Percentiles rank a stretch among this genome's conserved stretches.
These are phyloP conservation scores for Hygrophorus russula DNA, from an alignment of 768 basidiomycete genomes.

Conservation along the genomic window DNA sequence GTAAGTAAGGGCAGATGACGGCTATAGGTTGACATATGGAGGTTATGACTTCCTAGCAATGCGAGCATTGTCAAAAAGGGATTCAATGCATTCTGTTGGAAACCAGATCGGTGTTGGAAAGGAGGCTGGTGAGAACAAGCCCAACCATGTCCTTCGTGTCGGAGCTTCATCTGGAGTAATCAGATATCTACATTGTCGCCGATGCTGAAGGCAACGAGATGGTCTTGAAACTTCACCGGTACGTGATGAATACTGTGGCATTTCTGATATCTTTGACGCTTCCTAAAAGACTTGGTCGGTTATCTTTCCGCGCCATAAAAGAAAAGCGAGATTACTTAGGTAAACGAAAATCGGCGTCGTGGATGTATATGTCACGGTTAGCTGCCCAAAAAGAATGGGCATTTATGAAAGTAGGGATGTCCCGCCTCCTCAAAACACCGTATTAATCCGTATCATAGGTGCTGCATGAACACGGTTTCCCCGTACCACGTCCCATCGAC, in stretches of 20 bases:
- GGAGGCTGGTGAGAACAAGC: constrained; percentile 66
- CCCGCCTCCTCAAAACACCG: background rate
- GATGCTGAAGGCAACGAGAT: constrained; percentile 76
- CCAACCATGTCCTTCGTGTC: background rate
- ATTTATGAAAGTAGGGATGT: constrained; percentile 79
- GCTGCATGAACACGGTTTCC: constrained; percentile 83
- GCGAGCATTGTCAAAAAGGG: constrained; percentile 83
- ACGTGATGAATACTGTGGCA: constrained; percentile 8
- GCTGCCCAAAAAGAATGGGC: constrained; percentile 97
- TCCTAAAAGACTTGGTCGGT: constrained; percentile 74
- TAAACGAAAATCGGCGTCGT: constrained; percentile 89
- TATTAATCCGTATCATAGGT: constrained; percentile 39
- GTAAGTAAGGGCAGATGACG: constrained; percentile 67
- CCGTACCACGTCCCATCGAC: constrained; percentile 88
- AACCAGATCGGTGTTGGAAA: constrained; percentile 99
- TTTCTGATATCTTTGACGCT: background rate
- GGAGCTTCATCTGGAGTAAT: background rate
- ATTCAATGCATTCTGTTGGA: constrained; percentile 83
- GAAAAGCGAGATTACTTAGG: constrained; percentile 93
- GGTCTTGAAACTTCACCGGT: constrained; percentile 93
- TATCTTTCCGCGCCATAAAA: constrained; percentile 96
- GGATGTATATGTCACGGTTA: constrained; percentile 99
- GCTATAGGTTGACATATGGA: constrained; percentile 93
- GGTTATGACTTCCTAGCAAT: constrained; percentile 97
- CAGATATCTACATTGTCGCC: constrained; percentile 87